A percentile compares a stretch with the other conserved stretches of the same genome.
phyloP scores from a whole-genome alignment of 495 filamentous ascomycete species.

The Neurospora cerealis region DNA sequence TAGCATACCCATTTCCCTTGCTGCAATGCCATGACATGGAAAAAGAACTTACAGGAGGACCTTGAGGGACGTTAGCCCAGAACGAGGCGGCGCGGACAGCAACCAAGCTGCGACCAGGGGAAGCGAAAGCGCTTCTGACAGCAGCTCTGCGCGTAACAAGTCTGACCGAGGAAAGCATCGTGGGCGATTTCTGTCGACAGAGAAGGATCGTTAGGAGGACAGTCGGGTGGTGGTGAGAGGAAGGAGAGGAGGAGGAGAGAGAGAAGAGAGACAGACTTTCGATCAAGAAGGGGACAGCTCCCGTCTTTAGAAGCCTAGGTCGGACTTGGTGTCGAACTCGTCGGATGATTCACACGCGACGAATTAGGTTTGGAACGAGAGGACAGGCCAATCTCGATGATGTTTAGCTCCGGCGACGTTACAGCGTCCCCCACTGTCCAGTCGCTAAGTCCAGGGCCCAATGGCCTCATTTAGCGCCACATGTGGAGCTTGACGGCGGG shows the following conservation, averaged over 20 bases:
- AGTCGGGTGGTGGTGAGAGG: background rate
- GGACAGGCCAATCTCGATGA: conserved; percentile 1
- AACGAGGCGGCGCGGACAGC: conserved; percentile 64
- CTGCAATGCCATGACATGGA: background rate
- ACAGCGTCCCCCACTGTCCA: background rate
- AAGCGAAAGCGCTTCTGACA: conserved; percentile 1
- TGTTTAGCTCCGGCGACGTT: background rate
- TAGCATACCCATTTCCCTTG: background rate
- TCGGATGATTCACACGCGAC: background rate
- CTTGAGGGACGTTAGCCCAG: conserved; percentile 85
- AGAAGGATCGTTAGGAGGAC: background rate
- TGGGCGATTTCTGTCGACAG: conserved; percentile 1
- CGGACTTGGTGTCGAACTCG: background rate
- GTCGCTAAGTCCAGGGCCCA: background rate
- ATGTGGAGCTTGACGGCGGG: background rate
- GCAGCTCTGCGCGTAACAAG: conserved; percentile 26
- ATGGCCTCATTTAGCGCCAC: background rate
- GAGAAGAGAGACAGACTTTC: background rate
- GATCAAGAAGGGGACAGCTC: background rate
- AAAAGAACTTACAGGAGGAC: conserved; percentile 73
- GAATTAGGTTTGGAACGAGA: background rate
- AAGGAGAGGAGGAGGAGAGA: background rate
- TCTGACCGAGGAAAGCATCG: conserved; percentile 26
- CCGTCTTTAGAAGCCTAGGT: background rate
- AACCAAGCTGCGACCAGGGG: conserved; percentile 27